phyloP scores from a whole-genome alignment of 2,329 filamentous ascomycete species.

The Verticillium klebahnii region DNA sequence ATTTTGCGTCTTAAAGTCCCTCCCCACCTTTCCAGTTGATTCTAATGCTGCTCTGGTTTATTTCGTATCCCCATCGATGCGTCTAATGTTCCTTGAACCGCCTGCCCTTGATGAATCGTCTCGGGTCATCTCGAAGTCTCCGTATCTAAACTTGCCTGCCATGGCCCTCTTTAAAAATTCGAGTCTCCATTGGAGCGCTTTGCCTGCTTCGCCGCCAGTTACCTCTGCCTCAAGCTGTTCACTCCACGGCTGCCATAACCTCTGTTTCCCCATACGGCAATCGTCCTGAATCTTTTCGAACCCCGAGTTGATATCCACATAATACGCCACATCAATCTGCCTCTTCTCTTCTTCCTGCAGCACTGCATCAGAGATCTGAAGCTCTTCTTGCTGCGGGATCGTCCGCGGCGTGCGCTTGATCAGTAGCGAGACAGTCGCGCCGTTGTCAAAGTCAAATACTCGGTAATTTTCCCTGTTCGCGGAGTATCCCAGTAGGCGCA shows the following conservation, averaged over 20 bases:
- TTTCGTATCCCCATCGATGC: too few relatives aligned
- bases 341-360: not conserved
- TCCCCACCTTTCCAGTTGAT: too few relatives aligned
- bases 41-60: too few relatives aligned
- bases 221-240: not conserved
- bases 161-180: not conserved
- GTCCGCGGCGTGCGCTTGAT: not conserved
- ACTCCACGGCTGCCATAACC: not conserved
- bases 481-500: not conserved
- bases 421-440: not conserved
- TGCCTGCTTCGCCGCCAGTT: not conserved
- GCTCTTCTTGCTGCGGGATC: not conserved
- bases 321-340: not conserved
- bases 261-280: not conserved
- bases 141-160: not conserved
- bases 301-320: not conserved
- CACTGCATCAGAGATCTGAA: not conserved
- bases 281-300: not conserved
- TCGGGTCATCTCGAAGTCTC: not conserved
- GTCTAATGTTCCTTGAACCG: too few relatives aligned
- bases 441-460: not conserved
- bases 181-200: not conserved
- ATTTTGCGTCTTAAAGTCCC: too few relatives aligned
- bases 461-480: not conserved
- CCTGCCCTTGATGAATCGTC: too few relatives aligned